Base-by-base conservation (phyloP, 495 filamentous ascomycete genomes). In the Cercophora sp. region DNA sequence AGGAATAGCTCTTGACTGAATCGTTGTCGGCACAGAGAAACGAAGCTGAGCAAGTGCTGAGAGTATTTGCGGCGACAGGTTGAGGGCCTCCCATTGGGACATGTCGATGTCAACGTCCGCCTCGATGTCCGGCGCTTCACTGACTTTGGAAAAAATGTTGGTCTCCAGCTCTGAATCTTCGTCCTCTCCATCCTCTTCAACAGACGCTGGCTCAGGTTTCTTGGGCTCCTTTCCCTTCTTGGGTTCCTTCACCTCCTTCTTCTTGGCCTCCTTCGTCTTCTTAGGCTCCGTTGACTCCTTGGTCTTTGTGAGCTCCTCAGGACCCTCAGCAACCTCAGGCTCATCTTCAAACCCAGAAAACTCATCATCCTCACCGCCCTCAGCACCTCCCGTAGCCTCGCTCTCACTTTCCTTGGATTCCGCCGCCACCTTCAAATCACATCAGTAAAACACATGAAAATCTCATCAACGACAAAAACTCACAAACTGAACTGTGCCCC, bases 1-100 rank as follows among this genome's bases (percentile, higher is more conserved):
- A 1, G 91, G 88, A 65, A 97, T 91, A 13, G 88, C 78, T 19
- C 81, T 70, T 19, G 71, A 67, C 66, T 96, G 89, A 51, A 97
- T 92, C 0, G 82, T 62, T 0, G 89, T 95, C 5, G 93, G 93
- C n/a, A 79, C 79, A 23, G 72, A 55, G 61, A 96, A 96, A 24
- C 81, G 84, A 51, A 96, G 63, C 54, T 85, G 86, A 1, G 89
- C 84, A 6, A 98, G 68, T n/a, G 87, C 79, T 1, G 82, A 78
- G 3, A 93, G 71, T 3, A 85, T 80, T 19, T 79, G 74, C 2
- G 82, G 67, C 1, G 88, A 91, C 0, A 98, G 75, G 8, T 82
- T 74, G 1, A 98, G 70, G 1, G 73, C 64, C 18, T 79, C 71
- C 92, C 92, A 98, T 10, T 80, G 85, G 2, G 89, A 89, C 2